Base-by-base conservation (phyloP, 805 yeast genomes). In the Isabelozyma gotoi region DNA sequence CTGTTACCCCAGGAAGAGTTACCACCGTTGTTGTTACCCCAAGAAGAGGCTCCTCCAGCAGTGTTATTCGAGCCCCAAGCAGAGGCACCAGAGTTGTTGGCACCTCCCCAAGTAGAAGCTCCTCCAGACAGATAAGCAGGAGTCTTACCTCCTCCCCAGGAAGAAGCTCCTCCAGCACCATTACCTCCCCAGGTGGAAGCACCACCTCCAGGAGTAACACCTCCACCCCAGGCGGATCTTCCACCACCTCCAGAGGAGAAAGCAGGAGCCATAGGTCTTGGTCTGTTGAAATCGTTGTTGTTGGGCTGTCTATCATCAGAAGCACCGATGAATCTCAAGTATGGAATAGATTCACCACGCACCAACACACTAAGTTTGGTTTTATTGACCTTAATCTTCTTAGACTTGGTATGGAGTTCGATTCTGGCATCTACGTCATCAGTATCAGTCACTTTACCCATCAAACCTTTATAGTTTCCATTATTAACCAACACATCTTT, bases 401-500 rank as follows among this genome's bases (percentile, higher is more conserved):
- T 94, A 59, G 84, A 84, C 52, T 91, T 91, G 19, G 97, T 88
- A 64, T 94, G 98, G 50, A 94, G 76, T 68, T 94, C 99, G 36
- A 94, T 88, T 47, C 97, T 80, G 1, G 97, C 98, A 52, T 78
- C 80, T 11, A 85, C 85, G 49, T 95, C 99, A 55, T 89, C 94
- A 7, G 96, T 89, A 60, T 94, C 98, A 52, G 87, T 85, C 35
- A 94, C 88, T 51, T 88, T 86, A 62, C 99, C 99, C 70, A 85
- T 83, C 53, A 89, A 81, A 37, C 99, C 98, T 68, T 94, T 94
- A 64, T 92, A 89, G 21, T 96, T 94, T n/a, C 97, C 89, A 57
- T 86, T 83, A 32, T 88, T 80, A 39, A 94, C 86, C 50, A 89
- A 81, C 17, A 94, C 97, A 45, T 85, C 85, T 59, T 88, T 89